A percentile compares a stretch with the other conserved stretches of the same genome.
phyloP scores from a whole-genome alignment of 2,329 filamentous ascomycete genomes.

The Pseudonectria foliicola region DNA sequence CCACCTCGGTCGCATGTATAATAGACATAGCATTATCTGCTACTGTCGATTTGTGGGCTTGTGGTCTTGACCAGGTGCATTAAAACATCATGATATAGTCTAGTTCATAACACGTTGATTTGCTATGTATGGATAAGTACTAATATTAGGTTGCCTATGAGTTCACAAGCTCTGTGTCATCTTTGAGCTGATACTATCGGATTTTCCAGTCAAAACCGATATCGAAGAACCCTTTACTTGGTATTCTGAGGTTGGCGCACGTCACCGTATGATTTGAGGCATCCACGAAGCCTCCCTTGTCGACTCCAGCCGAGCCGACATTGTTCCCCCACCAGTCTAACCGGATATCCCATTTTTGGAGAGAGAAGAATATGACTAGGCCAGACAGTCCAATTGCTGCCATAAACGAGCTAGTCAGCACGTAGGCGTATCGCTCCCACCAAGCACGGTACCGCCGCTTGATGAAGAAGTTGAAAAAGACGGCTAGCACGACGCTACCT shows the following conservation, averaged over 20 bases:
- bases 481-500: conserved; percentile 12
- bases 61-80: no score
- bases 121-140: no score
- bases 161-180: no score
- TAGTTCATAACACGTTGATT: no score
- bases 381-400: conserved; percentile 21
- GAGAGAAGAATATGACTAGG: conserved; percentile 19
- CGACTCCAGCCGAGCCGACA: conserved; percentile 14
- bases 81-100: no score
- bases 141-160: no score
- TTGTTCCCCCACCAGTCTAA: conserved; percentile 20
- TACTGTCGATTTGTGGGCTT: no score
- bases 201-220: conserved; percentile 12
- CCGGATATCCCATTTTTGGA: conserved; percentile 13
- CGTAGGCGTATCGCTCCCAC: conserved; percentile 25
- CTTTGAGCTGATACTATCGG: neutral
- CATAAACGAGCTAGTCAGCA: conserved; percentile 19
- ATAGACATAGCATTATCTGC: no score
- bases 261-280: conserved; percentile 4
- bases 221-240: conserved; percentile 13
- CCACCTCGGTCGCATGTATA: no score
- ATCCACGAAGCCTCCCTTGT: conserved; percentile 12
- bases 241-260: conserved; percentile 16
- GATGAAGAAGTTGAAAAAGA: conserved; percentile 22
- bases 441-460: conserved; percentile 16